Evolutionary conservation across 768 basidiomycete species (phyloP).

Genomic region (Hydnum rufescens): DNA sequence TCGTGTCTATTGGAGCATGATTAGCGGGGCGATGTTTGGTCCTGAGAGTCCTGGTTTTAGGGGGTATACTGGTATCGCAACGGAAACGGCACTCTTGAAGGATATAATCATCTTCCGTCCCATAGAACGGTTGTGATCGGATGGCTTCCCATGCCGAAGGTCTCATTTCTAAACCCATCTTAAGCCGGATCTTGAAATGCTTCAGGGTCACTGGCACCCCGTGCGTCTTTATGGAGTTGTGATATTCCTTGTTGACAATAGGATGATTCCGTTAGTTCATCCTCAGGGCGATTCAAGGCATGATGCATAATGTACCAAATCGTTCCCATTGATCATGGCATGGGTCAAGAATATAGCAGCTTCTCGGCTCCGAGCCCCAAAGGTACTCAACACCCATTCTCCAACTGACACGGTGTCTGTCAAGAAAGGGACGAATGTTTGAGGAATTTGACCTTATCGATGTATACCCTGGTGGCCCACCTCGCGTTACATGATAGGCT

Average conservation of each 20-base stretch:
- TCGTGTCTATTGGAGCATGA: too few species aligned
- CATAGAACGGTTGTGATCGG: not conserved
- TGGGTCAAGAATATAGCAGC: not conserved
- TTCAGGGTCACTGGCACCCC: not conserved
- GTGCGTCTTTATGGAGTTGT: not conserved
- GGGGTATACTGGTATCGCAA: too few species aligned
- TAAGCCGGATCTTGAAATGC: not conserved
- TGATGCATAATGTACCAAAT: too few species aligned
- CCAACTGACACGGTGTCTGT: not conserved
- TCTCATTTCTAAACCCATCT: not conserved
- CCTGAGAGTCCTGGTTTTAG: too few species aligned
- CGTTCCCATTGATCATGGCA: too few species aligned
- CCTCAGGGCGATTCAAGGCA: too few species aligned
- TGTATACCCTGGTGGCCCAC: too few species aligned
- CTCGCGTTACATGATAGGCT: too few species aligned
- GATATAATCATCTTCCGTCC: not conserved
- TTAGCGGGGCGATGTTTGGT: too few species aligned
- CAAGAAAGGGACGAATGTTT: not conserved
- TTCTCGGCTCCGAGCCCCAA: not conserved
- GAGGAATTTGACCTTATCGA: too few species aligned
- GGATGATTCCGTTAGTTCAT: too few species aligned
- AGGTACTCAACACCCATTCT: not conserved
- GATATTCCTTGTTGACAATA: not conserved
- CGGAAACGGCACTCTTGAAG: too few species aligned
- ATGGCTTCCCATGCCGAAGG: not conserved